Base-by-base conservation (phyloP, 768 basidiomycete species). In the Vishniacozyma victoriae region DNA sequence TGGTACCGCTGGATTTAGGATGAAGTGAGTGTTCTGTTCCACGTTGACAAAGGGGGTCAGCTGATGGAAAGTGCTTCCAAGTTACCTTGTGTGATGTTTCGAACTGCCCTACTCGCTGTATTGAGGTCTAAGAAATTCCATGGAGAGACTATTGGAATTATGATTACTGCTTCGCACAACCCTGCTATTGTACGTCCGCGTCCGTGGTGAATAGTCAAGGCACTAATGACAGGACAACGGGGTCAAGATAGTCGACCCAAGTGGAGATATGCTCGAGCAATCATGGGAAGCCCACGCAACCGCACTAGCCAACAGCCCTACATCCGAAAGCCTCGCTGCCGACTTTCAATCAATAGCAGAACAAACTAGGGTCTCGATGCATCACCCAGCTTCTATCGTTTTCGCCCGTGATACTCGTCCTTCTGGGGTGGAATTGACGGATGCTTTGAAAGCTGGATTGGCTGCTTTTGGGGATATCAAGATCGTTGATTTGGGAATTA, bases 81-180 rank as follows among this genome's bases (percentile, higher is more conserved):
- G 45, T 78, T 97, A 23, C 89, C 92, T 63, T 85, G 85, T 9
- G 90, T 93, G n/a, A 77, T 99, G 56, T 96, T 95, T 76, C 81
- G 91, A 58, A 85, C 93, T 13, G 95, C 89, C 11, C 74, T 97
- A 33, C 76, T 99, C 15, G 95, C 95, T 37, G 87, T 80, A 5
- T 77, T 99, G 41, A 76, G 95, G 49, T 96, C 91, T 75, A 95
- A 85, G 76, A 83, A 81, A 55, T 78, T 91, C n/a, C 84, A 85
- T 66, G 90, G 95, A 22, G 85, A 83, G 68, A 84, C 83, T 20
- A 86, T 99, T 60, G 95, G 95, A 14, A 87, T 97, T 18, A 97
- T 99, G 95, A 84, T 99, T 68, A 99, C 95, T 29, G 95, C 95
- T 2, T 93, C 90, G n/a, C 95, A 99, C 73, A 99, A 99, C 70